A percentile compares a stretch with the other conserved stretches of the same genome.
Conservation (phyloP, 2,329 filamentous ascomycete genomes). For the Nothophoma quercina region DNA sequence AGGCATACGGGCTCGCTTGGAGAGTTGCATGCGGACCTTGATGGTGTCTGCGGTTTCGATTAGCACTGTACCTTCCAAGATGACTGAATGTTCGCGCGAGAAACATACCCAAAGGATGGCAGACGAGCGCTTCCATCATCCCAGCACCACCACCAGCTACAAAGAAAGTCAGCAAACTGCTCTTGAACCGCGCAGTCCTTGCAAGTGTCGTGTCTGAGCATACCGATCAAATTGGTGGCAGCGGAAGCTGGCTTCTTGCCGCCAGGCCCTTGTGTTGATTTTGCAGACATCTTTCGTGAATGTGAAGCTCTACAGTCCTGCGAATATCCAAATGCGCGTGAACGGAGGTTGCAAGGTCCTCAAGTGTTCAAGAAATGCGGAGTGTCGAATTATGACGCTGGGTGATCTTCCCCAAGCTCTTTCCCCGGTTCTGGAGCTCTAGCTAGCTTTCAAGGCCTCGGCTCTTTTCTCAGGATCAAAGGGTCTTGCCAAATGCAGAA, state of each 20-base stretch:
- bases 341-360: not conserved
- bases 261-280: slow-evolving; percentile 62
- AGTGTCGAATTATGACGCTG: slow-evolving; percentile 23
- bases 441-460: slow-evolving; percentile 28
- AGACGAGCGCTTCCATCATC: slow-evolving; percentile 98
- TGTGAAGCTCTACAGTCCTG: slow-evolving; percentile 12
- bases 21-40: slow-evolving; percentile 99
- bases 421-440: slow-evolving; percentile 23
- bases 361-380: not conserved
- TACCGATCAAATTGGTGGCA: slow-evolving; percentile 91
- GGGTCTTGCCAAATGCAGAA: slow-evolving; percentile 17
- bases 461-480: slow-evolving; percentile 30
- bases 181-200: not conserved
- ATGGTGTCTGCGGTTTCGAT: slow-evolving; percentile 76
- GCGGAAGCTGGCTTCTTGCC: slow-evolving; percentile 82
- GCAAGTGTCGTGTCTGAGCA: slow-evolving; percentile 33
- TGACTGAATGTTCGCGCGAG: not conserved
- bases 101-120: slow-evolving; percentile 84
- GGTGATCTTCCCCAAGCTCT: slow-evolving; percentile 15
- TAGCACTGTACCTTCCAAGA: slow-evolving; percentile 15
- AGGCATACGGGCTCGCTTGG: slow-evolving; percentile 79
- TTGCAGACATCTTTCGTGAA: slow-evolving; percentile 63
- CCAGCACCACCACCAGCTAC: slow-evolving; percentile 93
- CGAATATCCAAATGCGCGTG: not conserved
- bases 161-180: slow-evolving; percentile 23